Evolutionary conservation across 1,284 basidiomycete genomes (phyloP), one percentile per base, ranked within the genome.

Genomic region (Boletus albobrunnescens): DNA sequence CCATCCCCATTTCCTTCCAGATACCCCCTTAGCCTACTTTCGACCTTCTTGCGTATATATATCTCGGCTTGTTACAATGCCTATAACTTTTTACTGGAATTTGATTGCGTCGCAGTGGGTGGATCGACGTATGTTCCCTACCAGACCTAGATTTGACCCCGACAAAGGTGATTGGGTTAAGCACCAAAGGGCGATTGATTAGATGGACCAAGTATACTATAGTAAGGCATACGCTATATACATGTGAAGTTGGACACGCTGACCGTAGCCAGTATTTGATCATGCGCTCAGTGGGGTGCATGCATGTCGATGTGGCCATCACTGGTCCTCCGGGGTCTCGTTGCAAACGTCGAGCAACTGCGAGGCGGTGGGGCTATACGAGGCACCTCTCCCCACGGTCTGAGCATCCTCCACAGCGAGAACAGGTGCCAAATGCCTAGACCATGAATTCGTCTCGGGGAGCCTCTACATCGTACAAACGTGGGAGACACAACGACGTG

Each of bases 21-120:
- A 32, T 16, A 17, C 8, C 23, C 26, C 4, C 41, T 22, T 54
- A 60, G 47, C 49, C 51, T 65, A 59, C 47, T 46, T 65, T 63
- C 62, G 60, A 61, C 56, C 48, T 59, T 64, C 55, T 61, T 63
- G 60, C 50, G 22, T 61, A 64, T 47, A 62, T 36, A 44, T 27
- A 26, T 4, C 24, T 54, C 22, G 22, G 22, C 22, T 22, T 6
- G 22, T 6, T 22, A 22, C 22, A 22, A 22, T 22, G 41, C 20
- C 20, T 32, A 41, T 37, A 39, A 27, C 41, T 43, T 38, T 9
- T 17, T 11, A 4, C n/a, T 36, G 27, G 36, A 16, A 40, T 31
- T 24, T 31, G 41, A 46, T 19, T 22, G n/a, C 5, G 19, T 23
- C 12, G 10, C 7, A 8, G 14, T 35, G 24, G 12, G 28, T 35